Evolutionary conservation across 495 filamentous ascomycete genomes (phyloP), one percentile per base, ranked within the genome.

Genomic region (Penicillium lagena): DNA sequence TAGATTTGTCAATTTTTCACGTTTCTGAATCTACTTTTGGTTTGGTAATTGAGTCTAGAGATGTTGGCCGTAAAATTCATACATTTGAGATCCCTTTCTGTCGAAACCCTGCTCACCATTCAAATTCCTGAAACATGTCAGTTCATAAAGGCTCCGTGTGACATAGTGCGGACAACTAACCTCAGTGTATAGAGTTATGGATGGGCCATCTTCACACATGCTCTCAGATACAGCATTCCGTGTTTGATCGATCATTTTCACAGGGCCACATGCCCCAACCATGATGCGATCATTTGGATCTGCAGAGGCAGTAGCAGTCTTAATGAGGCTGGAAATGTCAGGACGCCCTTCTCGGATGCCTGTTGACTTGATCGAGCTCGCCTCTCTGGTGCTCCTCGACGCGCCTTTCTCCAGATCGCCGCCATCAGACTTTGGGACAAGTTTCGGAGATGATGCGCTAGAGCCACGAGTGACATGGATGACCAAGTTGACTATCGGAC

Each of bases 221-320:
- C 28, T 37, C 9, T 13, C 29, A 15, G 10, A 22, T 12, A 40
- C 29, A 12, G 43, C 43, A 5, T 46, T 9, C 11, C 37, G 31
- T 33, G 37, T 40, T n/a, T 10, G 8, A 35, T 14, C n/a, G 15
- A 39, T 10, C 14, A 46, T 27, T 12, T 27, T 9, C 7, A 29
- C 17, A 13, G 43, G 43, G 14, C 43, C 43, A 33, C 43, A 46
- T 29, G 35, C 37, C 7, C 43, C 43, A 12, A 46, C 30, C 12
- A 46, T 40, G 9, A 46, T 29, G 37, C 31, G 43, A 37, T 46
- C 37, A 17, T 46, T 30, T 27, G 11, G 12, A 9, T 7, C 34
- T 6, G 7, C n/a, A 7, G 12, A 15, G 28, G 37, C 37, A 9
- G 28, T 31, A 29, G 37, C 29, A 15, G 13, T 22, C 7, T 14